These are phyloP conservation scores for Centaurea solstitialis DNA, from an alignment of 129 eudicot genomes.

Conservation along the genomic window DNA sequence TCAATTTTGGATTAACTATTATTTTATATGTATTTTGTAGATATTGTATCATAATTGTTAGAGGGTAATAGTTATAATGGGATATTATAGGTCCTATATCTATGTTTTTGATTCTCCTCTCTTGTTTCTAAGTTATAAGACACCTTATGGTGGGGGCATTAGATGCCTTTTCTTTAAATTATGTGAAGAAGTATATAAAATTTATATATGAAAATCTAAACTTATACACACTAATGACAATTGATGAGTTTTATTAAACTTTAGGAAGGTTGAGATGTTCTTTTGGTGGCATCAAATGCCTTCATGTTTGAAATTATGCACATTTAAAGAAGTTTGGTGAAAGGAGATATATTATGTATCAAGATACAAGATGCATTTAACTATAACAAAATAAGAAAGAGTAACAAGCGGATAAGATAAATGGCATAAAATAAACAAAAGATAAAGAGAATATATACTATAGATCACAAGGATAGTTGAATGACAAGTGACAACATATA, in stretches of 20 bases:
- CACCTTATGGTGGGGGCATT: neutral
- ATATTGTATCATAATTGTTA: neutral
- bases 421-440: neutral
- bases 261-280: no score
- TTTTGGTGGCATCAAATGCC: no score
- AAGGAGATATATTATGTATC: neutral
- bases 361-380: neutral
- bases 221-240: no score
- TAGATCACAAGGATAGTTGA: neutral
- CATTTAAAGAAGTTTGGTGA: neutral
- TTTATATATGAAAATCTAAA: no score
- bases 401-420: neutral
- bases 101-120: no score
- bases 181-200: no score
- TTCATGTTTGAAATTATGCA: neutral
- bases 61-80: neutral
- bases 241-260: no score
- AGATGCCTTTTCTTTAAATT: neutral
- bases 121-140: neutral
- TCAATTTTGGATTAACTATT: neutral
- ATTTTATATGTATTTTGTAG: neutral
- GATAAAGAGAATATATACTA: neutral
- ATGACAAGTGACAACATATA: neutral
- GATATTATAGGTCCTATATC: neutral
- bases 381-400: neutral